Evolutionary conservation across 768 basidiomycete genomes (phyloP), one percentile per base, ranked within the genome.

Genomic region (Auricularia cornea): DNA sequence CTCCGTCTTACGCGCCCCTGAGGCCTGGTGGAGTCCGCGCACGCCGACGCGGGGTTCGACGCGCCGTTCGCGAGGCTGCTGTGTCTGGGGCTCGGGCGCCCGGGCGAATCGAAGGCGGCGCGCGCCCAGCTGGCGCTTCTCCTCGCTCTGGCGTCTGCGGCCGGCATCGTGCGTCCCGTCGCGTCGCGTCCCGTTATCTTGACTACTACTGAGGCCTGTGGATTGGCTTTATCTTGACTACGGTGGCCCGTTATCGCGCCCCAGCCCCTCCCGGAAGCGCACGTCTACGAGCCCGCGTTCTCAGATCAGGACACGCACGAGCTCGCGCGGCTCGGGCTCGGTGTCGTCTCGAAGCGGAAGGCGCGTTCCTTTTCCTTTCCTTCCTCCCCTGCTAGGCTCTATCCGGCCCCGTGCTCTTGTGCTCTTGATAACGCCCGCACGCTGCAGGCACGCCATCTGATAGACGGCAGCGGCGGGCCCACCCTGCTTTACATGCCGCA

Each of bases 401-500:
- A n/a, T n/a, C n/a, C n/a, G n/a, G 8, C 56, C 32, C 63, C 51
- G 51, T 23, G 60, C 54, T 59, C 59, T 63, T 62, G 62, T 59
- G 32, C 40, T 54, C 62, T 61, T 61, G 60, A 51, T 63, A 60
- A 63, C 52, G 61, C 59, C 31, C 59, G 38, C 35, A 16, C 60
- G 23, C 3, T 60, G 59, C 62, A 60, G 35, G 52, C 65, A 29
- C 62, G 59, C 28, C 68, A 81, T 79, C 71, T 70, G 29, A 71
- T 70, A 61, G 72, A 79, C 63, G 62, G 64, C 18, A 38, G 76
- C 57, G 65, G 67, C 30, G 60, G 66, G 62, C 83, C 85, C 66
- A 89, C 87, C 57, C 76, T 92, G 62, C 76, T 86, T 61, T 90
- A 83, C 75, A 89, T 90, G 88, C 89, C 88, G 26, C 89, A 91